Base-by-base conservation (phyloP, 331 rosid species). In the Pyrus hybrid region DNA sequence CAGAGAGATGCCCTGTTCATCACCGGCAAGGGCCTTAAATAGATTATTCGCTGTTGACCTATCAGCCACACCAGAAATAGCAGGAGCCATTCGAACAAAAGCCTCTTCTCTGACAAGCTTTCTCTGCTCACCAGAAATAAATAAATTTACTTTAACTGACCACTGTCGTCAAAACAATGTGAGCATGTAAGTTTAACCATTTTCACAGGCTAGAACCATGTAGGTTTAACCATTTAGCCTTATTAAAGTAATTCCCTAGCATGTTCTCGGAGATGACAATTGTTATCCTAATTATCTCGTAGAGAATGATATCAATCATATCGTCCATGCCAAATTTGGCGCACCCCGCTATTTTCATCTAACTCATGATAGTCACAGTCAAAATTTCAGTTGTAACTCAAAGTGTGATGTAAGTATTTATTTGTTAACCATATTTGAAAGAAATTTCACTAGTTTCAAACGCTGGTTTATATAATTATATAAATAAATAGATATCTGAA, bases 81-180 rank as follows among this genome's bases (percentile, higher is more conserved):
- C 91, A 51, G 99, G 95, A 73, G 99, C 97, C 85, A 94, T 81
- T 58, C 92, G 97, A 80, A 86, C 82, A 86, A 94, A 94, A 76
- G 97, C 97, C 71, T 85, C 91, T 84, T 92, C 92, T 23, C 80
- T 69, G 71, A 92, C 93, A 69, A 89, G 86, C 83, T 88, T 87
- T 56, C 85, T 83, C 99, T 94, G 87, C 83, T 85, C 67, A 62
- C 58, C 82, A 79, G 71, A 72, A 76, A 73, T 28, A 81, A 68
- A 49, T 28, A 20, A 68, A 51, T 21, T 23, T 25, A 41, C 53
- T 30, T 25, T 21, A 64, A 17, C 68, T 2, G 13, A 30, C 69
- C 26, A 65, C 47, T 18, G 11, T 65, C 25, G 20, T 4, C 45
- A 65, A 16, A 8, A 20, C 69, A 64, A 32, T 64, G 45, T 17